A percentile compares a stretch with the other conserved stretches of the same genome.
Evolutionary conservation across 352 stramenopile genomes (phyloP).

Genomic region (Phytophthora sojae): DNA sequence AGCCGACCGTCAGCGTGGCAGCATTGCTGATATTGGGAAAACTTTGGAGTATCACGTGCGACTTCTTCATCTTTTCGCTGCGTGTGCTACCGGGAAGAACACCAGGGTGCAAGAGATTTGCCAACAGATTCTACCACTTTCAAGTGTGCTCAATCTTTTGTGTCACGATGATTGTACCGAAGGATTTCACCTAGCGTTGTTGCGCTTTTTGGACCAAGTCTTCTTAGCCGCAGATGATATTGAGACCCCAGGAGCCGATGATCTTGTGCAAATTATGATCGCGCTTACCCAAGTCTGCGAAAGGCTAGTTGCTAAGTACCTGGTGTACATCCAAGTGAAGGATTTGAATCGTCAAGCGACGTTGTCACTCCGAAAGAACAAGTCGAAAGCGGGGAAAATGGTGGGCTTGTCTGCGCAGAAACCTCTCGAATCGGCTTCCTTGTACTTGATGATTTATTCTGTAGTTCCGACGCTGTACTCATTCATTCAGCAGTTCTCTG

Average conservation of each 20-base stretch:
- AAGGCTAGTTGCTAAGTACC: constrained; percentile 37
- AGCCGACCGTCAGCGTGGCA: not conserved
- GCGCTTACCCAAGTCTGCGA: constrained; percentile 45
- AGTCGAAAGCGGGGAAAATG: constrained; percentile 39
- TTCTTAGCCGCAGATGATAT: constrained; percentile 68
- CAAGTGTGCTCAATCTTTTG: constrained; percentile 51
- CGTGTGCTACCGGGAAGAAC: constrained; percentile 68
- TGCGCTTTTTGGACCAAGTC: constrained; percentile 70
- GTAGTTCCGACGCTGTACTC: constrained; percentile 55
- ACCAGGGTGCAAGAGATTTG: constrained; percentile 71
- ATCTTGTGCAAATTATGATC: constrained; percentile 48
- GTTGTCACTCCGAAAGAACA: constrained; percentile 59
- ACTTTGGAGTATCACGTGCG: constrained; percentile 65
- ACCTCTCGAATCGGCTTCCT: constrained; percentile 40
- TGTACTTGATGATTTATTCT: constrained; percentile 54
- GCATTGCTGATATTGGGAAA: constrained; percentile 28
- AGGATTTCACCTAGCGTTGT: constrained; percentile 54
- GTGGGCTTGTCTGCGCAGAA: constrained; percentile 33
- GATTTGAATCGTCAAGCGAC: constrained; percentile 54
- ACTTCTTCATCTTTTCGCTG: constrained; percentile 67
- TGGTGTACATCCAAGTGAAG: constrained; percentile 51
- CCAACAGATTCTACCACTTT: constrained; percentile 66
- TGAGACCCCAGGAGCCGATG: constrained; percentile 49
- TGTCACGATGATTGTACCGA: constrained; percentile 50
- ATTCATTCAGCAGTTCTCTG: constrained; percentile 66